Percentiles rank a stretch among this genome's conserved stretches.
Conservation (phyloP, 116 monocot species). For the Cymodocea nodosa region DNA sequence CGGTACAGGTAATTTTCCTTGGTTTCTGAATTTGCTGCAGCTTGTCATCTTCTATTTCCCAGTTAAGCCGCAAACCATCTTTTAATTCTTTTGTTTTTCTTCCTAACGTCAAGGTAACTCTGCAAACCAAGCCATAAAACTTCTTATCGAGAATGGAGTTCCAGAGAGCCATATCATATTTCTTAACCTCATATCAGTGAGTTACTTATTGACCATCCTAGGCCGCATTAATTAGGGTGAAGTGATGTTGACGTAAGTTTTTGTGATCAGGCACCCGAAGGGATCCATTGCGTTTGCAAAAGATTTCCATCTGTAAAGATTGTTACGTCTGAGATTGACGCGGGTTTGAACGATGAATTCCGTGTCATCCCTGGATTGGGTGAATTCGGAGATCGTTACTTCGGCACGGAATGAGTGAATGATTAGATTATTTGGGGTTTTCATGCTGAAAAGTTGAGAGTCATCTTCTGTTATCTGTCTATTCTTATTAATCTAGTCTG, state of each 20-base stretch:
- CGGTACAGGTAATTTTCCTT: slow-evolving; percentile 50
- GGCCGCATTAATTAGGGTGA: too few species aligned
- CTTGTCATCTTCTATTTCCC: too few species aligned
- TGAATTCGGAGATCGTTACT: slow-evolving; percentile 85
- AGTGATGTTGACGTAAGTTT: too few species aligned
- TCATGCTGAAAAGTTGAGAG: too few species aligned
- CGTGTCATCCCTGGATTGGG: slow-evolving; percentile 84
- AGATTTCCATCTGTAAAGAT: slow-evolving; percentile 72
- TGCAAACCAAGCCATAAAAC: slow-evolving; percentile 87
- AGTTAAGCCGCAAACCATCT: too few species aligned
- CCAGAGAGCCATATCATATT: slow-evolving; percentile 79
- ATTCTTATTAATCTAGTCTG: too few species aligned
- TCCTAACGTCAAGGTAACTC: slow-evolving; percentile 66
- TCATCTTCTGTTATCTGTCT: too few species aligned
- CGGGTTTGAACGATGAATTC: slow-evolving; percentile 54
- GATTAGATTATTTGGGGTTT: too few species aligned
- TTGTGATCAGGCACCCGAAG: slow-evolving; percentile 67
- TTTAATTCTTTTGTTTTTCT: too few species aligned
- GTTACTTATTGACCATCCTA: background rate
- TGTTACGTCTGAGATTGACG: slow-evolving; percentile 85
- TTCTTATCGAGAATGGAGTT: slow-evolving; percentile 86
- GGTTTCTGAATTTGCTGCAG: background rate
- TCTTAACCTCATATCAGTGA: slow-evolving; percentile 91
- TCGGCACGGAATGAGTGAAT: slow-evolving; percentile 51
- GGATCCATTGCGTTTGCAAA: slow-evolving; percentile 75